Evolutionary conservation across 1,139 yeast species (phyloP).

Genomic region (Protomyces pachydermus): DNA sequence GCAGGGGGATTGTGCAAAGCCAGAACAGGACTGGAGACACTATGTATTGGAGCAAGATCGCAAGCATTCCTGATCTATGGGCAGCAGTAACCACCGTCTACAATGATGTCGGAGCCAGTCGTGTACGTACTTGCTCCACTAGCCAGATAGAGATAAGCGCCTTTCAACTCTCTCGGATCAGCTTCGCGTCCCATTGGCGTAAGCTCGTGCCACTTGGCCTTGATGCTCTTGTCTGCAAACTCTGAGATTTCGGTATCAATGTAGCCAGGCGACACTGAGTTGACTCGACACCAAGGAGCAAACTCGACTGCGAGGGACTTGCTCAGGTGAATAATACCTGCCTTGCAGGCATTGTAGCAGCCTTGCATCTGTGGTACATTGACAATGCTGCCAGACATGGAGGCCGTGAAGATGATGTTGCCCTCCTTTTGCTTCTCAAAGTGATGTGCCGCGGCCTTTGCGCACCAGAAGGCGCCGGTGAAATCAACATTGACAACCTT

Average conservation of each 20-base stretch:
- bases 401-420: slow-evolving; percentile 56
- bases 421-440: slow-evolving; percentile 55
- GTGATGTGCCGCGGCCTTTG: slow-evolving; percentile 63
- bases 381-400: slow-evolving; percentile 62
- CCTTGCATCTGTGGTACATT: slow-evolving; percentile 63
- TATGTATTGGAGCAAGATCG: not conserved
- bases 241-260: slow-evolving; percentile 54
- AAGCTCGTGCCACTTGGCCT: slow-evolving; percentile 60
- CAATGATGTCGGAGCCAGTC: slow-evolving; percentile 73
- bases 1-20: not conserved
- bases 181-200: slow-evolving; percentile 82
- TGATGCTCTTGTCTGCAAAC: slow-evolving; percentile 50
- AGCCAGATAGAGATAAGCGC: slow-evolving; percentile 81
- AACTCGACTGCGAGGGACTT: slow-evolving; percentile 53
- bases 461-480: slow-evolving; percentile 71
- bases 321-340: slow-evolving; percentile 55
- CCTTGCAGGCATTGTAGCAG: slow-evolving; percentile 57
- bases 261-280: slow-evolving; percentile 77
- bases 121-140: slow-evolving; percentile 82
- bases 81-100: slow-evolving; percentile 76
- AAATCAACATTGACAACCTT: slow-evolving; percentile 65
- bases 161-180: slow-evolving; percentile 70
- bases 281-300: slow-evolving; percentile 48
- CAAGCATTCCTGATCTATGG: slow-evolving; percentile 35
- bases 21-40: not conserved